Base-by-base conservation (phyloP, 768 basidiomycete genomes). In the Dictyophora rubrovolvata region DNA sequence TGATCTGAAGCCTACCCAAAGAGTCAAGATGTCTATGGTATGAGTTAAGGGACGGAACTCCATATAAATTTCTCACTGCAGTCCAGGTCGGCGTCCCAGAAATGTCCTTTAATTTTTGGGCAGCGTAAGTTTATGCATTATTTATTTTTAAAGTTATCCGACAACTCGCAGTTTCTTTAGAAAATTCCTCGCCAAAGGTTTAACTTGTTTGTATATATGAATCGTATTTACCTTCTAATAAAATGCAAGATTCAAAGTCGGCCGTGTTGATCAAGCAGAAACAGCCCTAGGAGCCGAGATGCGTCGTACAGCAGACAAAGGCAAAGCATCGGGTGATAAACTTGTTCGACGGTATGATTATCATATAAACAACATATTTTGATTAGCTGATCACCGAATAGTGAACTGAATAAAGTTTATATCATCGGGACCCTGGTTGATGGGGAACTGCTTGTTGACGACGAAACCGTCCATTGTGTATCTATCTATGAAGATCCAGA, bases 1-100 rank as follows among this genome's bases (percentile, higher is more conserved):
- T 68, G 96, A 98, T 65, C 74, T 99, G 59, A 98, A 99, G 67
- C 77, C 92, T 36, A 92, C 89, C 0, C 78, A 86, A 57, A 76
- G 96, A 61, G 96, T 98, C 50, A 98, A 98, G 72, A 99, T 99
- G 96, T 93, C 86, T 61, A 99, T 99, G 95, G 95, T 90, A 46
- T 46, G 77, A 64, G 17, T 14, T n/a, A 20, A 10, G 17, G 2
- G 4, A 17, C 49, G 22, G 7, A 23, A 16, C 21, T 11, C 58
- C 7, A 50, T 37, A 42, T 55, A 49, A 47, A 48, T 48, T 37
- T 33, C 48, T 52, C 34, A 58, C 1, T 61, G 53, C 16, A 16
- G 5, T 36, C 56, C 14, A 92, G 90, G 90, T 95, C 55, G 96
- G 96, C 37, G 94, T 98, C 6, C 96, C 96, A 0, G 96, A 98